phyloP scores from a whole-genome alignment of 176 grass and related monocot species.

The Thinopyrum elongatum region DNA sequence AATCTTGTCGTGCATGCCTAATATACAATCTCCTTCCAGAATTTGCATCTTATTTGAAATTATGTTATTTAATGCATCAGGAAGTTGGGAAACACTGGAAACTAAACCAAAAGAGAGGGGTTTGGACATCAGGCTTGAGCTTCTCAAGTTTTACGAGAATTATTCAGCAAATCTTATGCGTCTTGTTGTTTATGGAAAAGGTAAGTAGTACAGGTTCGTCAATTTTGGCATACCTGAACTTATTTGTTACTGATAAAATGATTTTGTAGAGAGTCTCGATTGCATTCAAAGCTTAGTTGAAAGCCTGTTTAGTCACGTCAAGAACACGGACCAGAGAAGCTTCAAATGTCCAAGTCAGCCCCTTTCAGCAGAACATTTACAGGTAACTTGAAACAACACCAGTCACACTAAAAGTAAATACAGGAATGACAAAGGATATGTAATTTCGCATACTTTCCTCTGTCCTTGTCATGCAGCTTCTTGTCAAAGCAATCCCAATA shows the following conservation, averaged over 20 bases:
- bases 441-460: neutral
- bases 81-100: slow-evolving; percentile 91
- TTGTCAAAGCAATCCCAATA: slow-evolving; percentile 86
- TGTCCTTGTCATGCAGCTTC: slow-evolving; percentile 46
- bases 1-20: neutral
- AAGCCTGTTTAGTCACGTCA: slow-evolving; percentile 55
- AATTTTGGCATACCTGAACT: neutral
- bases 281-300: slow-evolving; percentile 77
- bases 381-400: slow-evolving; percentile 53
- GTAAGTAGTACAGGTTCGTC: slow-evolving; percentile 40
- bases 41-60: neutral
- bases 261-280: slow-evolving; percentile 75
- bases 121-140: slow-evolving; percentile 78
- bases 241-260: slow-evolving; percentile 14
- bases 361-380: slow-evolving; percentile 72
- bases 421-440: neutral
- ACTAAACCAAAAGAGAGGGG: slow-evolving; percentile 77
- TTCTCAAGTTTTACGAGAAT: slow-evolving; percentile 77
- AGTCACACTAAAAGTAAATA: slow-evolving; percentile 5
- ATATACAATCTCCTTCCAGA: neutral
- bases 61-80: slow-evolving; percentile 36
- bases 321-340: slow-evolving; percentile 43
- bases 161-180: slow-evolving; percentile 98
- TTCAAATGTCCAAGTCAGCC: slow-evolving; percentile 73
- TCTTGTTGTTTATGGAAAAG: slow-evolving; percentile 93